Base-by-base conservation (phyloP, 2,329 filamentous ascomycete species). In the Myrmaecium sp. region DNA sequence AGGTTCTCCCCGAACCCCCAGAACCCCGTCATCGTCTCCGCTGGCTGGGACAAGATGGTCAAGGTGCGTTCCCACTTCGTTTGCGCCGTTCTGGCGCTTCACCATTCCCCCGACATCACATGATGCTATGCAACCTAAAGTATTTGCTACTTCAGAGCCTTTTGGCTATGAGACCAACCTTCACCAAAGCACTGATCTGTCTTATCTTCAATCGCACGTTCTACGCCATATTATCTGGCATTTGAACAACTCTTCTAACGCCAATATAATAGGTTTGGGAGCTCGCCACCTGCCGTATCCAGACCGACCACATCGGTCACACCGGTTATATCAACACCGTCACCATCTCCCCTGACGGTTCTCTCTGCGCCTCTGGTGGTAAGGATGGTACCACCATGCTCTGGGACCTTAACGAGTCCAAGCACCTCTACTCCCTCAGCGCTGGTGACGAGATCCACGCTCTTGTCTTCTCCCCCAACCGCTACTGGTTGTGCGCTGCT, bases 141-240 rank as follows among this genome's bases (percentile, higher is more conserved):
- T 95, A 95, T 95, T 95, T 95, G 89, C 89, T 95, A 95, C 89
- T 98, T 95, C 86, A 94, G 89, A 98, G 83, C 82, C 72, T 64
- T 60, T 58, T 58, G 71, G 84, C 82, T 60, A 93, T 95, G 89
- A 98, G 86, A 98, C 81, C 74, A 91, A 66, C 64, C 69, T 72
- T 78, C 78, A 86, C 83, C 79, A 38, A 65, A 69, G 71, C 69
- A 67, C 82, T 91, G 81, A 91, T 72, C 54, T 49, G 16, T 35
- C 25, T 46, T 41, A 28, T 39, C 25, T 28, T 29, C 26, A 28
- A 28, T 26, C 38, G 27, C 27, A 30, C 32, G 27, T 22, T 26
- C 21, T 19, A 6, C 25, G 25, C 29, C 23, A 21, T 24, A 15
- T 15, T 20, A 24, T 7, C 32, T 17, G n/a, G n/a, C n/a, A n/a